A percentile compares a stretch with the other conserved stretches of the same genome.
Conservation (phyloP, 2,329 filamentous ascomycete genomes). For the Metarhizium anisopliae region DNA sequence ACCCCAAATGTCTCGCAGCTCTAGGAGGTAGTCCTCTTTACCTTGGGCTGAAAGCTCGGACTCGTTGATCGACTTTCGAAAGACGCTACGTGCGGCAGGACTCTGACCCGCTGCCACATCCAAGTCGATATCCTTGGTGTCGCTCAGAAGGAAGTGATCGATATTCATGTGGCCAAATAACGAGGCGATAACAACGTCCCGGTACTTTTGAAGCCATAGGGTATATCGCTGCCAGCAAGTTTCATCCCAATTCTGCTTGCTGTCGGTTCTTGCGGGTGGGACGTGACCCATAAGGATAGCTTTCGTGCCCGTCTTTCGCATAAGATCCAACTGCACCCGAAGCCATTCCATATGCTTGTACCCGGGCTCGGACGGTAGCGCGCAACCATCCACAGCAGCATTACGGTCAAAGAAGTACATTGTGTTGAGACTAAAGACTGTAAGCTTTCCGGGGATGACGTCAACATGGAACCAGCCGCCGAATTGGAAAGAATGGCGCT, state of each 20-base stretch:
- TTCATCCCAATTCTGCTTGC: constrained; percentile 89
- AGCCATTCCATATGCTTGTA: constrained; percentile 97
- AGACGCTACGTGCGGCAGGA: background rate
- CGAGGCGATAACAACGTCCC: constrained; percentile 73
- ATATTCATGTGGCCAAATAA: constrained; percentile 97
- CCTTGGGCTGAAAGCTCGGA: constrained; percentile 51
- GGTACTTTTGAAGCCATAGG: constrained; percentile 80
- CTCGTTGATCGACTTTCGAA: constrained; percentile 27
- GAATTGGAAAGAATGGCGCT: constrained; percentile 82
- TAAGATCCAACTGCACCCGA: constrained; percentile 73
- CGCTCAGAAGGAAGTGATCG: constrained; percentile 91
- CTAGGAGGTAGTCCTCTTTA: constrained; percentile 63
- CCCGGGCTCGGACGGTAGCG: constrained; percentile 68
- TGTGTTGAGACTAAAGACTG: constrained; percentile 91
- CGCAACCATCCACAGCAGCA: constrained; percentile 86
- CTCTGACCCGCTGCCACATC: constrained; percentile 26
- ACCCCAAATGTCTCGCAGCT: constrained; percentile 70
- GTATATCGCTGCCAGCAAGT: constrained; percentile 98
- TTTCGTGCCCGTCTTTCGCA: constrained; percentile 82
- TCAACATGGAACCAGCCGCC: constrained; percentile 95
- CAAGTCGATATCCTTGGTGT: constrained; percentile 67
- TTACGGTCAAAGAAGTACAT: constrained; percentile 95
- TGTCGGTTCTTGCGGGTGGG: constrained; percentile 75
- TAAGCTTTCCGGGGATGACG: constrained; percentile 75
- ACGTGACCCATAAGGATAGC: constrained; percentile 92